Base-by-base conservation (phyloP, 768 basidiomycete genomes). In the Brasilioporus rufonigricans region DNA sequence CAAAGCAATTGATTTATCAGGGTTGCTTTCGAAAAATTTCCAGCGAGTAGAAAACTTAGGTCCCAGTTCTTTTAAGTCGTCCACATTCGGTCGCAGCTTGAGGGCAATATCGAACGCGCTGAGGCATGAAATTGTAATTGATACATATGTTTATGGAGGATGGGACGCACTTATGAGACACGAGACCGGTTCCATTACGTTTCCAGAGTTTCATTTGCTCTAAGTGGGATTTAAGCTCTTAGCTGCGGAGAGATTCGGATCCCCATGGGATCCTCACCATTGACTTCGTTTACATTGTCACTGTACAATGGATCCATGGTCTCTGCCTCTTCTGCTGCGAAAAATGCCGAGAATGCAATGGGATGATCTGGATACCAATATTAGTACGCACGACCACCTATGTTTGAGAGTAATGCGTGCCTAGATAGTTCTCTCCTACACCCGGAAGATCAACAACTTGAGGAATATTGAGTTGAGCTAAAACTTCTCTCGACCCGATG, bases 361-460 rank as follows among this genome's bases (percentile, higher is more conserved):
- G 65, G 65, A 51, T 74, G 72, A 73, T 76, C 52, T 73, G 35
- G 23, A 23, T 10, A 11, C 18, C 24, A 10, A 31, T 6, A 24
- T 53, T 23, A 12, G 12, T 35, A 18, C 26, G 12, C 13, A 12
- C 11, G n/a, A n/a, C n/a, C n/a, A n/a, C 13, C n/a, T 7, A 35
- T 31, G 18, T 21, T 26, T 1, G 38, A 11, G 5, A 18, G 11
- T 41, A 36, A 24, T n/a, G 50, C 64, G 39, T 48, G 79, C 82
- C 82, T 68, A 77, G 74, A 51, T 80, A 82, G 58, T 89, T 80
- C 61, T 87, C 84, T 19, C 89, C 89, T 1, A 92, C 89, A 18
- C 85, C 86, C 1, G 88, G 87, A 14, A 91, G 78, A 50, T 89
- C 82, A 13, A 87, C 76, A 26, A 82, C 47, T 53, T 76, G 73